Percentiles rank a stretch among this genome's conserved stretches.
Evolutionary conservation across 306 rosid genomes (phyloP).

Genomic region (Vigna unguiculata): DNA sequence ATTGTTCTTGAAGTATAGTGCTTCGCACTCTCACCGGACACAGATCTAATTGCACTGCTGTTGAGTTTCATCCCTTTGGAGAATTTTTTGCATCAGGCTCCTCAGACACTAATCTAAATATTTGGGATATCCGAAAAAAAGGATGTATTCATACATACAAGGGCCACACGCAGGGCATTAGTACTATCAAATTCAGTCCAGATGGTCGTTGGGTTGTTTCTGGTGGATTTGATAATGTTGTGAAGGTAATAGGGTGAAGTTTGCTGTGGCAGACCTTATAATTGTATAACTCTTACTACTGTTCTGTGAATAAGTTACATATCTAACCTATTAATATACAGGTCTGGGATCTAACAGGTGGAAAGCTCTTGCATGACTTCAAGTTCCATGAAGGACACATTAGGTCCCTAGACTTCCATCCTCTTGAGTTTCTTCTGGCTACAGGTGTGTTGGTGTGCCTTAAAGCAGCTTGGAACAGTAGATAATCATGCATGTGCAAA

Average conservation of each 20-base stretch:
- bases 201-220: constrained; percentile 99
- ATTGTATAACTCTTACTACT: constrained; percentile 12
- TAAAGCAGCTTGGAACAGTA: constrained; percentile 10
- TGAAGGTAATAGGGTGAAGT: constrained; percentile 70
- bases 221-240: constrained; percentile 91
- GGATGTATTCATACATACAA: constrained; percentile 96
- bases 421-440: constrained; percentile 95
- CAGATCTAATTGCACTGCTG: constrained; percentile 84
- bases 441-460: constrained; percentile 66
- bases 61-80: constrained; percentile 98
- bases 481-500: constrained; percentile 18
- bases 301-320: constrained; percentile 33
- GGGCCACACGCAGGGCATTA: constrained; percentile 91
- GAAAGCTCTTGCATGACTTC: constrained; percentile 93
- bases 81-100: constrained; percentile 98
- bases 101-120: constrained; percentile 75
- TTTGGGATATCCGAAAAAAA: constrained; percentile 94
- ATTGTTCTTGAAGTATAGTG: constrained; percentile 89
- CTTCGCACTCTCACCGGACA: constrained; percentile 96
- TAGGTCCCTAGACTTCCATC: constrained; percentile 88
- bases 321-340: constrained; percentile 45
- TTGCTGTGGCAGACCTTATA: constrained; percentile 36
- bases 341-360: constrained; percentile 99
- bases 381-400: constrained; percentile 90
- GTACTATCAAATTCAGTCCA: constrained; percentile 90